Conservation (phyloP, 106 monocot genomes). For the Acorus gramineus region DNA sequence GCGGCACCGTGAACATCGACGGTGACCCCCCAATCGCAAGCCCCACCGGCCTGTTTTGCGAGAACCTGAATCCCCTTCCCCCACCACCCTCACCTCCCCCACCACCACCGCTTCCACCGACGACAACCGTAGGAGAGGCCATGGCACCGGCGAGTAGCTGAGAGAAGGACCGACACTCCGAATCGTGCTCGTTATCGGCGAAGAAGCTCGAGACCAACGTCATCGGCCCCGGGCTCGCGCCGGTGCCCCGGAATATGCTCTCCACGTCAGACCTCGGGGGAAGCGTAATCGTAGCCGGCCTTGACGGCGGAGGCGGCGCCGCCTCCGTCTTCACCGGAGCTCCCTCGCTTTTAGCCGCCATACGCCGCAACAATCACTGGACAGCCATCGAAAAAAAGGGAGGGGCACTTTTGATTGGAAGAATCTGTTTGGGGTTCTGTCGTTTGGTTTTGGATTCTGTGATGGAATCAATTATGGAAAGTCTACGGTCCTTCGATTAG, state of each 20-base stretch:
- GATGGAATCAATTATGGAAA: no score
- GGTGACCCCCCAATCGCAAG: constrained; percentile 3
- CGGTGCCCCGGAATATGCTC: neutral
- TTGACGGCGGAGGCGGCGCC: no score
- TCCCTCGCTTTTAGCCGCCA: no score
- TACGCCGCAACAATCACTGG: no score
- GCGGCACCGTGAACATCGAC: constrained; percentile 27
- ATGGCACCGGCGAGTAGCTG: constrained; percentile 41
- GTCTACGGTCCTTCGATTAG: no score
- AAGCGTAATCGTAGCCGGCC: no score
- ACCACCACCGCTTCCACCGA: neutral
- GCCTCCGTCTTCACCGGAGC: no score
- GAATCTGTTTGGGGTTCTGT: no score
- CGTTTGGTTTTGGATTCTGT: no score
- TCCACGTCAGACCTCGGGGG: no score
- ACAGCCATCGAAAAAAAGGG: no score
- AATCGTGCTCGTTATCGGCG: constrained; percentile 17
- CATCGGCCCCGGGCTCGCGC: constrained; percentile 40
- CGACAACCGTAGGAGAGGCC: constrained; percentile 9
- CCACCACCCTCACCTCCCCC: constrained; percentile 1
- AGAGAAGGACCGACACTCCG: constrained; percentile 36
- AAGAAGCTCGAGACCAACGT: constrained; percentile 49
- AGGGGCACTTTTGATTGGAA: no score
- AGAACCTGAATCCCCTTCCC: constrained; percentile 5
- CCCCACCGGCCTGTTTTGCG: constrained; percentile 7